phyloP scores from a whole-genome alignment of 75 land plant genomes.

The Larix kaempferi region DNA sequence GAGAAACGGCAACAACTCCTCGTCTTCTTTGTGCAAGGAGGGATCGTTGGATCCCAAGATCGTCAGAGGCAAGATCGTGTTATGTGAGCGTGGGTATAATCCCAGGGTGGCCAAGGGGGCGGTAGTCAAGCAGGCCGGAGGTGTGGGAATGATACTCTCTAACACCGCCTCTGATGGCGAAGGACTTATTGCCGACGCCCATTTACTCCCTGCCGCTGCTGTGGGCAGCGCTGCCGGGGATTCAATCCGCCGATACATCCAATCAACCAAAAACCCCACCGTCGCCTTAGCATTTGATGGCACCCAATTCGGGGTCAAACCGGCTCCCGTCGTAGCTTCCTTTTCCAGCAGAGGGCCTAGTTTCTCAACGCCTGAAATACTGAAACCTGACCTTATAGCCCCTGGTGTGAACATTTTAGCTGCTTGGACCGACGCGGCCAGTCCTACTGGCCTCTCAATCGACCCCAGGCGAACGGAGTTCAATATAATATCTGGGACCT shows the following conservation, averaged over 20 bases:
- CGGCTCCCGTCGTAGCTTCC: constrained; percentile 82
- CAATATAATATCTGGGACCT: constrained; percentile 88
- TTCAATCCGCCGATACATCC: constrained; percentile 52
- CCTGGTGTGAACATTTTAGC: constrained; percentile 90
- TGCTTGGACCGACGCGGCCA: constrained; percentile 77
- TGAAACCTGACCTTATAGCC: constrained; percentile 85
- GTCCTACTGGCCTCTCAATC: constrained; percentile 61
- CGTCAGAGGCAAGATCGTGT: constrained; percentile 62
- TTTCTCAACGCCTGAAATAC: constrained; percentile 64
- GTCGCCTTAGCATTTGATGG: constrained; percentile 67
- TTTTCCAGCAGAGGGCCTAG: constrained; percentile 91
- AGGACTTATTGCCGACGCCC: constrained; percentile 77
- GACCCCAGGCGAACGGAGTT: constrained; percentile 66
- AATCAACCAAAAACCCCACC: constrained; percentile 22
- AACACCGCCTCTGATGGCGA: constrained; percentile 76
- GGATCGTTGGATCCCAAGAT: constrained; percentile 51
- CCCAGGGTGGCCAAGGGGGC: constrained; percentile 62
- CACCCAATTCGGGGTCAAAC: constrained; percentile 42
- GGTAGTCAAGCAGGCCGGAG: constrained; percentile 70
- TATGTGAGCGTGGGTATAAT: constrained; percentile 68
- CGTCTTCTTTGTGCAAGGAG: constrained; percentile 62
- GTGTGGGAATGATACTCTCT: constrained; percentile 82
- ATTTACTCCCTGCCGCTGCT: constrained; percentile 70
- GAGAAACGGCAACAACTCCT: constrained; percentile 42
- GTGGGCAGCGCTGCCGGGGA: constrained; percentile 56